phyloP scores from a whole-genome alignment of 225 moss, liverwort and hornwort species.

The Pseudisothecium myosuroides region DNA sequence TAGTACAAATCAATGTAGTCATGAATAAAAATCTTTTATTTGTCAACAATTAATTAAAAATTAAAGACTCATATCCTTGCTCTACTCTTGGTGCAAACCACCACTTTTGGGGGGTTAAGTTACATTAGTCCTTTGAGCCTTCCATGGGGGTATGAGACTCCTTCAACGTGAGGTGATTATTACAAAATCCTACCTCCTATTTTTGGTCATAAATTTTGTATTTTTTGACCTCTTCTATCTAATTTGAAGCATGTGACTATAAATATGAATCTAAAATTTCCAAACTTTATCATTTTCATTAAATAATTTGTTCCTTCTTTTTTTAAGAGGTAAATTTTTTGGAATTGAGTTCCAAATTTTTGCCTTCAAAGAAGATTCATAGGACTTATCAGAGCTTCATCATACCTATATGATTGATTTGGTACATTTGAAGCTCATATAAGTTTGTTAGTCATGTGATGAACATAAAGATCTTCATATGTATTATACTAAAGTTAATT shows the following conservation, averaged over 20 bases:
- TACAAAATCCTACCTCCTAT: accelerated
- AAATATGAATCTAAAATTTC: not conserved
- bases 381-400: not conserved
- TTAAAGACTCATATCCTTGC: not conserved
- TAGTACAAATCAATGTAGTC: not conserved
- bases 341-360: not conserved
- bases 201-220: not conserved
- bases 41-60: not conserved
- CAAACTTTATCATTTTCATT: not conserved
- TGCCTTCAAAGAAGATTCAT: not conserved
- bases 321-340: not conserved
- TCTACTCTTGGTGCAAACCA: not conserved
- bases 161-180: accelerated
- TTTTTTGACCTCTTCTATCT: not conserved
- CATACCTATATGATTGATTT: not conserved
- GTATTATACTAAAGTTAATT: not conserved
- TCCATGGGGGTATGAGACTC: accelerated
- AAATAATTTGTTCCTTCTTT: not conserved
- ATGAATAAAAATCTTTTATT: not conserved
- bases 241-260: not conserved
- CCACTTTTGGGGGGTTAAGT: accelerated
- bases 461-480: not conserved
- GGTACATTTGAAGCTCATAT: not conserved
- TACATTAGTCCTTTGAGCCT: not conserved
- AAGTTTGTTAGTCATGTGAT: not conserved